phyloP scores from a whole-genome alignment of 208 protist species.

The Trypanosoma vivax region DNA sequence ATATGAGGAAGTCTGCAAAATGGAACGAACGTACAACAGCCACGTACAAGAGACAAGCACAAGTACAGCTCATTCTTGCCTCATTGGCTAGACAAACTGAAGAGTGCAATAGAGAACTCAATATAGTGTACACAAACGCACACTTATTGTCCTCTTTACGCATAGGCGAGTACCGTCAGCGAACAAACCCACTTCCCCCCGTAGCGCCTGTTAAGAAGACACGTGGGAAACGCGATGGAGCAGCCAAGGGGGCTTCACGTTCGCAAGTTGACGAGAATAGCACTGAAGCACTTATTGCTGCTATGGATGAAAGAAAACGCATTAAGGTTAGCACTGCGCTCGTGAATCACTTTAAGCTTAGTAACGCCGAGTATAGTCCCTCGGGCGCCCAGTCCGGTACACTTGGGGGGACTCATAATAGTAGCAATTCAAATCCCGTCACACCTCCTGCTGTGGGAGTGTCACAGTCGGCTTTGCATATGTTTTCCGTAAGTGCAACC shows the following conservation, averaged over 20 bases:
- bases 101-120: slow-evolving; percentile 9
- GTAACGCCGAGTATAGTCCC: background rate
- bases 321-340: slow-evolving; percentile 13
- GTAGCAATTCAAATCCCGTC: no score
- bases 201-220: background rate
- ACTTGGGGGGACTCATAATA: no score
- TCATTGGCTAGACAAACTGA: slow-evolving; percentile 9
- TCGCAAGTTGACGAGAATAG: slow-evolving; percentile 8
- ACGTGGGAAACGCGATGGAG: slow-evolving; percentile 6
- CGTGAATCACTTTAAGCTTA: slow-evolving; percentile 14
- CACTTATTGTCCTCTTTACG: slow-evolving; percentile 8
- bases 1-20: background rate
- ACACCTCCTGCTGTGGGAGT: no score
- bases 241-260: background rate
- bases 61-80: slow-evolving; percentile 9
- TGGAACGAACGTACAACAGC: slow-evolving; percentile 5
- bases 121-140: slow-evolving; percentile 7
- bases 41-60: background rate
- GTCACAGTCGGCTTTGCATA: no score
- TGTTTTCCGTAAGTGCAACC: no score
- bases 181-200: background rate
- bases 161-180: slow-evolving; percentile 16
- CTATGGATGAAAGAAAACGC: slow-evolving; percentile 31
- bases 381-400: background rate
- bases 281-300: slow-evolving; percentile 17